These are phyloP conservation scores for Teratosphaeria pseudoeucalypti DNA, from an alignment of 2,329 filamentous ascomycete genomes.

Conservation along the genomic window DNA sequence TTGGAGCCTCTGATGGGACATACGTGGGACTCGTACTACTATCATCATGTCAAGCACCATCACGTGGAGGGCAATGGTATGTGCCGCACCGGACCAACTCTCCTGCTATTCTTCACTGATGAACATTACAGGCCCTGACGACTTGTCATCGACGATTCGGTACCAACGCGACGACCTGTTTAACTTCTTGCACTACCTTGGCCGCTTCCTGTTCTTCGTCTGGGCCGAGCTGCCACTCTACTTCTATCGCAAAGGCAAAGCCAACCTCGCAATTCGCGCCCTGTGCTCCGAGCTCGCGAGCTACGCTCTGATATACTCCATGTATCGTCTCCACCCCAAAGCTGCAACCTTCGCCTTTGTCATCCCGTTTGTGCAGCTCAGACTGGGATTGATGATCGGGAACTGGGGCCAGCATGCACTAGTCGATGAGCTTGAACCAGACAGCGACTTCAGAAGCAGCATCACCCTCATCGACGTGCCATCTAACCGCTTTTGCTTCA, in stretches of 20 bases:
- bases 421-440: conserved; percentile 62
- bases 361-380: conserved; percentile 55
- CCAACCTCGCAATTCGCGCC: conserved; percentile 43
- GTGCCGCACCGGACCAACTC: not conserved
- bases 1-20: conserved; percentile 69
- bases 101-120: not conserved
- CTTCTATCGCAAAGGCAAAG: conserved; percentile 55
- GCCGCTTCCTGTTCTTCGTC: conserved; percentile 61
- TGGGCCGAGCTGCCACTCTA: conserved; percentile 69
- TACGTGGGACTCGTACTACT: conserved; percentile 77
- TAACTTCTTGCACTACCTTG: conserved; percentile 62
- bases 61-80: conserved; percentile 62
- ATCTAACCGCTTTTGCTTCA: conserved; percentile 68
- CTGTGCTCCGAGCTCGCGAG: conserved; percentile 52
- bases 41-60: conserved; percentile 79
- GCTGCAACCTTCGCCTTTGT: conserved; percentile 57
- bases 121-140: conserved; percentile 48
- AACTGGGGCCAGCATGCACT: conserved; percentile 82
- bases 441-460: conserved; percentile 68
- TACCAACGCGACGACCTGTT: conserved; percentile 60
- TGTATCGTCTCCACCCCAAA: conserved; percentile 39
- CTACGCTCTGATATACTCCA: conserved; percentile 43
- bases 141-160: conserved; percentile 64
- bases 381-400: conserved; percentile 66
- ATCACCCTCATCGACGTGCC: conserved; percentile 67